Conservation (phyloP, 2,329 filamentous ascomycete species). For the Colletotrichum chrysophilum region DNA sequence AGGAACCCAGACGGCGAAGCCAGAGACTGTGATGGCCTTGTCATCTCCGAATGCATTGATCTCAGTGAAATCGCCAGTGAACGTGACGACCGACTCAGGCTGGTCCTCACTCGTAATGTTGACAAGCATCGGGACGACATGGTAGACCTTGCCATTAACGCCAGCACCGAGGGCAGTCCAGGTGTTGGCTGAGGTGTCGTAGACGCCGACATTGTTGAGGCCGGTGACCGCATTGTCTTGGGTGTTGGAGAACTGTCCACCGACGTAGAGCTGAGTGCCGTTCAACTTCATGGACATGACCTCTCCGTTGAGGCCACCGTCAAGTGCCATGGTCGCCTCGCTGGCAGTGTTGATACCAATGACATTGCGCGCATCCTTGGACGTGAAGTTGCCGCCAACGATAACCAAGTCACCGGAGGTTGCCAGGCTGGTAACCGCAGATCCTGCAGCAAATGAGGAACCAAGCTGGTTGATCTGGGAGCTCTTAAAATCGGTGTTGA, state of each 20-base stretch:
- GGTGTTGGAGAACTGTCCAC: constrained; percentile 83
- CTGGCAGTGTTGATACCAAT: constrained; percentile 73
- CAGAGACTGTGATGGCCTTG: constrained; percentile 65
- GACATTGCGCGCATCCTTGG: constrained; percentile 73
- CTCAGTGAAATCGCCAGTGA: constrained; percentile 81
- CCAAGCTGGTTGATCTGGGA: constrained; percentile 82
- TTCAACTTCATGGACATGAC: constrained; percentile 76
- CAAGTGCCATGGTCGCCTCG: constrained; percentile 63
- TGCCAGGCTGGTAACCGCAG: constrained; percentile 73
- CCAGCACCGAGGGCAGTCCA: constrained; percentile 87
- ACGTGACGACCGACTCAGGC: constrained; percentile 75
- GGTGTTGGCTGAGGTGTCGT: constrained; percentile 68
- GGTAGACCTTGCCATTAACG: constrained; percentile 78
- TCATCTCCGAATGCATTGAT: constrained; percentile 73
- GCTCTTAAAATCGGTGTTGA: constrained; percentile 68
- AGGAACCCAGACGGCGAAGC: constrained; percentile 92
- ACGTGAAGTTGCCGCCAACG: constrained; percentile 85
- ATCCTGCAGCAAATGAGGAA: constrained; percentile 68
- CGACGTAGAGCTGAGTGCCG: constrained; percentile 75
- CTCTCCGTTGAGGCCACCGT: constrained; percentile 79
- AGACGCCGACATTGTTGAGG: constrained; percentile 78
- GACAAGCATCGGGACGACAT: constrained; percentile 77
- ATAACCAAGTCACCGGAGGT: constrained; percentile 70
- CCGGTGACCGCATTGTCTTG: constrained; percentile 64
- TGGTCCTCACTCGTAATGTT: constrained; percentile 72